Base-by-base conservation (phyloP, 2,329 filamentous ascomycete genomes). In the Stachybotrys echinatus region DNA sequence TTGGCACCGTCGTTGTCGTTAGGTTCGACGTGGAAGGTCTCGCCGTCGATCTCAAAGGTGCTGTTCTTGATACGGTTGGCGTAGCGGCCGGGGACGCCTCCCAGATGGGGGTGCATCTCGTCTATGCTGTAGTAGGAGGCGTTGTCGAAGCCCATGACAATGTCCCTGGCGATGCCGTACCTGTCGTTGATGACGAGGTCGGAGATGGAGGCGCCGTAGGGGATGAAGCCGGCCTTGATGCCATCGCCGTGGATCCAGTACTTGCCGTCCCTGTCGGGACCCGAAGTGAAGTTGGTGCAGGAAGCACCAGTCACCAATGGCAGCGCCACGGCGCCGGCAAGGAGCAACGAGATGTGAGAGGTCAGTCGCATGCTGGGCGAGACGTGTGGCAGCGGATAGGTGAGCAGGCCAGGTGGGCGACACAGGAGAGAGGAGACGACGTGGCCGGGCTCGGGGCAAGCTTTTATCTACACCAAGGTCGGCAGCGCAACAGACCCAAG, bases 41-140 rank as follows among this genome's bases (percentile, higher is more conserved):
- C 67, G 48, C 83, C 85, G 56, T 88, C 85, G 50, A 89, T 81
- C 52, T 72, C 75, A 61, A 89, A 89, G 6, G 79, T 85, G 66
- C 81, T 84, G 73, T 91, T 90, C 74, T 82, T 83, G 74, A 91
- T 91, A 55, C 88, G 84, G 67, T 92, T 92, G 51, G 88, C 88
- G 64, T 92, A 92, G 49, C 88, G 83, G 44, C 87, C 87, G 0
- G 86, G 86, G 1, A 92, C 82, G 58, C 83, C 74, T 51, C 86
- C 88, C 56, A 87, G 84, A 73, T 90, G 86, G 47, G 80, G 83
- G 65, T 91, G 87, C 53, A 78, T 72, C 52, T 68, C 68, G 66
- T 89, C 85, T 45, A 81, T 65, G 52, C 66, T 69, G 69, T 91
- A 92, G 69, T 87, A 83, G 48, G 73, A 81, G 43, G 87, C 87